Evolutionary conservation across 2,329 filamentous ascomycete species (phyloP).

Genomic region (Cladosporium sphaerospermum): DNA sequence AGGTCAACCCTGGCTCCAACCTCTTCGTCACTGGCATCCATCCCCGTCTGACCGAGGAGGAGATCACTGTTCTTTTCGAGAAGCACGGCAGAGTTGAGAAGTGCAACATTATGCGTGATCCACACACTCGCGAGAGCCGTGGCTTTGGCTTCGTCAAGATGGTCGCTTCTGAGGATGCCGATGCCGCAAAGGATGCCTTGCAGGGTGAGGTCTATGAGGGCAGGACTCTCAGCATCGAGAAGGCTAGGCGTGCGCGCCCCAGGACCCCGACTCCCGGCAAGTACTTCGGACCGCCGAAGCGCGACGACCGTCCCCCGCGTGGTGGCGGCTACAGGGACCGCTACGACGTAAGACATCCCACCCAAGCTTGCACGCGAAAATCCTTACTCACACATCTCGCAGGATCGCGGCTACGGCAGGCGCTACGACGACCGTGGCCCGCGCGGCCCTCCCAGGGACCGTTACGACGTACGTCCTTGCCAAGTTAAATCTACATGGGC

Average conservation of each 20-base stretch:
- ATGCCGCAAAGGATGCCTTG: constrained; percentile 91
- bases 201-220: constrained; percentile 95
- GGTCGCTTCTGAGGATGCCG: constrained; percentile 88
- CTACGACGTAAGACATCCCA: constrained; percentile 30
- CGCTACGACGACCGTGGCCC: constrained; percentile 45
- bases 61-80: constrained; percentile 92
- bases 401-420: constrained; percentile 33
- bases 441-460: constrained; percentile 45
- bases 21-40: constrained; percentile 98
- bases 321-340: constrained; percentile 29
- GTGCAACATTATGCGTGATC: constrained; percentile 99
- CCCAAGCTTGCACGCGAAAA: not conserved
- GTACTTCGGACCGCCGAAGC: constrained; percentile 97
- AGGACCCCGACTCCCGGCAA: constrained; percentile 96
- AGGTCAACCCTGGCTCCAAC: constrained; percentile 91
- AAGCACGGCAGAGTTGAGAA: constrained; percentile 99
- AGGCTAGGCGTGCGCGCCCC: constrained; percentile 89
- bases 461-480: constrained; percentile 43
- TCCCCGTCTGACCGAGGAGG: constrained; percentile 79
- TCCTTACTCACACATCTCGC: constrained; percentile 6
- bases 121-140: constrained; percentile 96
- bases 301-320: constrained; percentile 43
- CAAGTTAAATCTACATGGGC: not conserved
- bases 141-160: constrained; percentile 99
- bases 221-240: constrained; percentile 95